Conservation (phyloP, 2,329 filamentous ascomycete species). For the Hymenotorrendiella dingleyae region DNA sequence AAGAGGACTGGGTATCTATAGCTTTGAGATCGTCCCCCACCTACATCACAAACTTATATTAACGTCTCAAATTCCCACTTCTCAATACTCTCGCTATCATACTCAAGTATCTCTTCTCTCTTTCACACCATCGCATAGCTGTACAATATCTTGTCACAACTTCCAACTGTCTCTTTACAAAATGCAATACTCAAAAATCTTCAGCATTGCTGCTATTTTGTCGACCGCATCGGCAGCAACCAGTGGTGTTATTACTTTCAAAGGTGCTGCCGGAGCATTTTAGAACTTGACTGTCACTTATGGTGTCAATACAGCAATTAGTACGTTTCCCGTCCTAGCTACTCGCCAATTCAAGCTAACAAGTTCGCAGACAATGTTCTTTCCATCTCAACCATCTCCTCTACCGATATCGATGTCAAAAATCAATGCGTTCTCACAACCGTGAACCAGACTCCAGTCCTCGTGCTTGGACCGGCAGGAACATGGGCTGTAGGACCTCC, state of each 20-base stretch:
- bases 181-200: constrained; percentile 18
- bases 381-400: constrained; percentile 21
- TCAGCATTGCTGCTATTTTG: constrained; percentile 14
- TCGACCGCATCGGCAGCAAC: constrained; percentile 16
- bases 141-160: too few relatives aligned
- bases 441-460: constrained; percentile 20
- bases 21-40: too few relatives aligned
- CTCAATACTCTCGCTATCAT: too few relatives aligned
- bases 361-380: constrained; percentile 20
- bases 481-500: constrained; percentile 25
- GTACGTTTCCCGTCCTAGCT: constrained; percentile 4
- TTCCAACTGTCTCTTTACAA: too few relatives aligned
- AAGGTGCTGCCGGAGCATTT: constrained; percentile 21
- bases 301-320: constrained; percentile 14
- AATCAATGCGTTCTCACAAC: constrained; percentile 20
- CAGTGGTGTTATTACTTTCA: constrained; percentile 14
- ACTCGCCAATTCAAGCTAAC: background rate
- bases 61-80: too few relatives aligned
- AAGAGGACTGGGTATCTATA: too few relatives aligned
- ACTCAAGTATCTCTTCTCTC: too few relatives aligned
- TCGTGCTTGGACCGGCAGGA: constrained; percentile 18
- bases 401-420: constrained; percentile 11
- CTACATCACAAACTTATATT: too few relatives aligned
- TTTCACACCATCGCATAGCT: too few relatives aligned
- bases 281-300: constrained; percentile 21